Conservation (phyloP, 2,329 filamentous ascomycete species). For the Lachnum nothofagi region DNA sequence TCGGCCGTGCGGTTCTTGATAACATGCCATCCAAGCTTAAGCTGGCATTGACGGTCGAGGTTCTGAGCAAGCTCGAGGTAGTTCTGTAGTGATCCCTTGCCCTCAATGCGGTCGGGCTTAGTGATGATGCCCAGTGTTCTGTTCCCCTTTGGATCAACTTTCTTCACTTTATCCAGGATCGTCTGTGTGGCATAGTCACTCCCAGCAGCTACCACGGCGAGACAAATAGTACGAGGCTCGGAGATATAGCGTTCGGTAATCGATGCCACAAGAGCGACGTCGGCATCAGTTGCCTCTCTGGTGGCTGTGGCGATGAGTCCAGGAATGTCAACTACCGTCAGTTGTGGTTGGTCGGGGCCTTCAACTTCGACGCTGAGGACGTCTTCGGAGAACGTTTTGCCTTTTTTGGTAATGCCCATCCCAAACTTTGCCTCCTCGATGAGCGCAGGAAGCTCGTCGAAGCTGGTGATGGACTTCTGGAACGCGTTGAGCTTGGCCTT, state of each 20-base stretch:
- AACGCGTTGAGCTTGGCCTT: conserved; percentile 40
- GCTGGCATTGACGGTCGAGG: conserved; percentile 36
- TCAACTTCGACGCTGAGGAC: conserved; percentile 28
- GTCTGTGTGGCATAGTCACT: conserved; percentile 40
- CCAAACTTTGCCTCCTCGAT: conserved; percentile 27
- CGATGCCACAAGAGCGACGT: conserved; percentile 28
- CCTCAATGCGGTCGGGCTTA: conserved; percentile 39
- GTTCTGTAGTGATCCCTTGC: conserved; percentile 34
- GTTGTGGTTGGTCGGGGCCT: conserved; percentile 25
- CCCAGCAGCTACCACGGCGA: conserved; percentile 42
- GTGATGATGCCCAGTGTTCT: conserved; percentile 44
- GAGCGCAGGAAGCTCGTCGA: conserved; percentile 27
- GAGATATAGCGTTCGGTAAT: conserved; percentile 38
- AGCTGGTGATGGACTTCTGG: conserved; percentile 21
- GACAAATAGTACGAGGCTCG: conserved; percentile 40
- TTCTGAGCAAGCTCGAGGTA: conserved; percentile 27
- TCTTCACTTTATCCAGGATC: conserved; percentile 35
- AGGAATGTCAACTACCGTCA: conserved; percentile 34
- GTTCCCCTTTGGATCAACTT: conserved; percentile 33
- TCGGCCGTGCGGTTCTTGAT: conserved; percentile 42
- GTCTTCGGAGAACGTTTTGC: conserved; percentile 25
- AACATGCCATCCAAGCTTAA: conserved; percentile 46
- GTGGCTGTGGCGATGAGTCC: conserved; percentile 30
- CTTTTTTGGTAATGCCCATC: conserved; percentile 22
- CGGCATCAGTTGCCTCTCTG: conserved; percentile 23